Conservation (phyloP, 2,329 filamentous ascomycete species). For the Clonostachys rosea region DNA sequence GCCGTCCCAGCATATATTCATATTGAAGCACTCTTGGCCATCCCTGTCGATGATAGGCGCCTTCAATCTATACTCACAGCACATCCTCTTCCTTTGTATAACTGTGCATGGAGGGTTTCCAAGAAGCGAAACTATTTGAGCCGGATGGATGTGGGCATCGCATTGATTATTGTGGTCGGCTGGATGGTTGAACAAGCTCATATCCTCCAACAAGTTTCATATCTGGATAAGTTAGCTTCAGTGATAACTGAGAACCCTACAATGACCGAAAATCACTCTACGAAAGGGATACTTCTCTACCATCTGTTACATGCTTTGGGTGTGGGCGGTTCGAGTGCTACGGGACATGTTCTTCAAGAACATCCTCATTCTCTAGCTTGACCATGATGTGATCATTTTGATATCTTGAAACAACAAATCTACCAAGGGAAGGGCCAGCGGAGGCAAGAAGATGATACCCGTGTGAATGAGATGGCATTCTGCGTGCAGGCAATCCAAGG, state of each 20-base stretch:
- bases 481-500: conserved; percentile 11
- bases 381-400: too few species aligned
- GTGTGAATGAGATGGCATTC: conserved; percentile 7
- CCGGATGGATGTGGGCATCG: conserved; percentile 13
- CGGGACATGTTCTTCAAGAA: too few species aligned
- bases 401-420: too few species aligned
- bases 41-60: background rate
- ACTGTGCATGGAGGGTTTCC: conserved; percentile 6
- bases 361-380: too few species aligned
- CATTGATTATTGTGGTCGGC: conserved; percentile 10
- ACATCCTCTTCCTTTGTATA: conserved; percentile 6
- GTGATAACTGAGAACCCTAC: conserved; percentile 3
- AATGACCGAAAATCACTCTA: conserved; percentile 7
- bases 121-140: conserved; percentile 9
- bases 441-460: too few species aligned
- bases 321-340: too few species aligned
- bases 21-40: too few species aligned
- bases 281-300: conserved; percentile 8
- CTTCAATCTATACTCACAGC: conserved; percentile 3
- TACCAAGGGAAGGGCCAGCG: too few species aligned
- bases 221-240: conserved; percentile 6
- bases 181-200: conserved; percentile 7
- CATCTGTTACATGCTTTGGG: conserved; percentile 5
- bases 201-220: conserved; percentile 12
- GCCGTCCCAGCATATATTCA: too few species aligned